Conservation (phyloP, 2,329 filamentous ascomycete species). For the Hypoxylon sp. region DNA sequence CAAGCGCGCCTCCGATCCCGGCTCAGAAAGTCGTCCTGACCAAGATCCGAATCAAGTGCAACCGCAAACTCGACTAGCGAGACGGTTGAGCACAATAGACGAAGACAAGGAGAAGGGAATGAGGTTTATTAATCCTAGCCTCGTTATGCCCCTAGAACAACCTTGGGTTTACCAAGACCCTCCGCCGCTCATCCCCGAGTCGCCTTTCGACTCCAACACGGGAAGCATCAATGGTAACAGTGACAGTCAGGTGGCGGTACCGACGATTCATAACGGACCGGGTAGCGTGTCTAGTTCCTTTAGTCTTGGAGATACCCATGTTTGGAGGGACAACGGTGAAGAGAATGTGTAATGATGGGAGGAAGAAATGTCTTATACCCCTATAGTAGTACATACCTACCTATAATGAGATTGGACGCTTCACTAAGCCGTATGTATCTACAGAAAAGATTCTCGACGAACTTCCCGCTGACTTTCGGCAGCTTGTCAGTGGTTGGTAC, state of each 20-base stretch:
- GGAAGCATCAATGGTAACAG: slow-evolving; percentile 33
- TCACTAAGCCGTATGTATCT: background rate
- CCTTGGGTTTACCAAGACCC: slow-evolving; percentile 76
- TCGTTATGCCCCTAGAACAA: slow-evolving; percentile 75
- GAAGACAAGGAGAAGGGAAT: slow-evolving; percentile 77
- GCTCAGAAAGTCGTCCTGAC: slow-evolving; percentile 59
- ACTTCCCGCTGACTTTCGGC: background rate
- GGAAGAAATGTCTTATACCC: slow-evolving; percentile 19
- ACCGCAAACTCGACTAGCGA: slow-evolving; percentile 57
- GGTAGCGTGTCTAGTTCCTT: slow-evolving; percentile 48
- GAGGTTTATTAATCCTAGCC: slow-evolving; percentile 81
- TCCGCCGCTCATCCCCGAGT: slow-evolving; percentile 54
- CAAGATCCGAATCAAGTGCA: slow-evolving; percentile 53
- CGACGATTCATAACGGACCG: slow-evolving; percentile 31
- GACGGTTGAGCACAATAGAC: slow-evolving; percentile 75
- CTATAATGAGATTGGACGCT: slow-evolving; percentile 33
- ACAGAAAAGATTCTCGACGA: background rate
- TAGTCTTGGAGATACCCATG: slow-evolving; percentile 47
- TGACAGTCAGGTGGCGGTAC: slow-evolving; percentile 9
- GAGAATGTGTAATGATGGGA: slow-evolving; percentile 39
- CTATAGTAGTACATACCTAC: slow-evolving; percentile 1
- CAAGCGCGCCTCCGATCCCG: slow-evolving; percentile 69
- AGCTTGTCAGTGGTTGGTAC: background rate
- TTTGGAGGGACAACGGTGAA: slow-evolving; percentile 45
- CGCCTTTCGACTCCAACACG: slow-evolving; percentile 32